A percentile compares a stretch with the other conserved stretches of the same genome.
phyloP scores from a whole-genome alignment of 768 basidiomycete genomes.

The Phylloporus scabripes region DNA sequence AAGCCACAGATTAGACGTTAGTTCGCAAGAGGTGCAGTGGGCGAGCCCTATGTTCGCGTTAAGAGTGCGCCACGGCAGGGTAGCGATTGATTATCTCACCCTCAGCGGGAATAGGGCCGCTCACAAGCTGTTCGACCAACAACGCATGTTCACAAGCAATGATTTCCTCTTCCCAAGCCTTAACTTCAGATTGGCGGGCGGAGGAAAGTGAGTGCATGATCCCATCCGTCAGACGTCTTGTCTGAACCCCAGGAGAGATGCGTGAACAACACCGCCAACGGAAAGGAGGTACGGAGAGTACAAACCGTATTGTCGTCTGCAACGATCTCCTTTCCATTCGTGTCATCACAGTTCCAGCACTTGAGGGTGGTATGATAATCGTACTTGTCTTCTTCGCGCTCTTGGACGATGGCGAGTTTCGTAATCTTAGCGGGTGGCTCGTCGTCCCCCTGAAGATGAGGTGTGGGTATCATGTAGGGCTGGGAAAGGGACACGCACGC shows the following conservation, averaged over 20 bases:
- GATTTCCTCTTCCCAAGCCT: constrained; percentile 98
- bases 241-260: constrained; percentile 28
- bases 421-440: constrained; percentile 86
- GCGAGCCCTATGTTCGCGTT: constrained; percentile 53
- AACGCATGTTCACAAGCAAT: constrained; percentile 77
- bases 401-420: constrained; percentile 83
- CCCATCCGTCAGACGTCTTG: constrained; percentile 52
- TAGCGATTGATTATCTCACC: constrained; percentile 9
- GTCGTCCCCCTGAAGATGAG: constrained; percentile 51
- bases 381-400: constrained; percentile 87
- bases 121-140: constrained; percentile 42
- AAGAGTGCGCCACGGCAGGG: background rate
- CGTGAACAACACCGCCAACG: background rate
- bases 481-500: constrained; percentile 45
- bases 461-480: background rate
- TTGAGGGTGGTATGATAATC: constrained; percentile 58
- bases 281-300: background rate
- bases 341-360: constrained; percentile 70
- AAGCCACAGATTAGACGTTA: constrained; percentile 92
- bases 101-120: constrained; percentile 23
- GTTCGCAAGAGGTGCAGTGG: constrained; percentile 75
- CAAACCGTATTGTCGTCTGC: constrained; percentile 34
- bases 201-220: constrained; percentile 83
- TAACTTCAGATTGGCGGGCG: constrained; percentile 88
- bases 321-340: constrained; percentile 41